These are phyloP conservation scores for Apiospora malaysiana DNA, from an alignment of 2,329 filamentous ascomycete species.

Conservation along the genomic window DNA sequence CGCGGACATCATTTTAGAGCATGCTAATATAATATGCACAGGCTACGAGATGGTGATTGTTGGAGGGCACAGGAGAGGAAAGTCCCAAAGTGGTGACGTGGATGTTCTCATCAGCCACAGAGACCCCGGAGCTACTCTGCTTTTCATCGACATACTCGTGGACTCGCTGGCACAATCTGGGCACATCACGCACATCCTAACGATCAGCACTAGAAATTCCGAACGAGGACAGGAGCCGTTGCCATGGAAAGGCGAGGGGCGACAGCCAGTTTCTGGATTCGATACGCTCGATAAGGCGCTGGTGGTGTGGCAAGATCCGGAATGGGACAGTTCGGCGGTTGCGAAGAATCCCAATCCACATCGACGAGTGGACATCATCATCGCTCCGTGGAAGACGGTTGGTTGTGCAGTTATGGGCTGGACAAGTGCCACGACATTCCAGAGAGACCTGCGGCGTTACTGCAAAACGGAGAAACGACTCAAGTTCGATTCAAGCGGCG, in stretches of 20 bases:
- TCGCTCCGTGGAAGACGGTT: slow-evolving; percentile 85
- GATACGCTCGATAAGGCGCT: slow-evolving; percentile 91
- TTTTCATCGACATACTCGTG: slow-evolving; percentile 77
- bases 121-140: slow-evolving; percentile 68
- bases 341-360: slow-evolving; percentile 75
- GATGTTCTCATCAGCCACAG: slow-evolving; percentile 85
- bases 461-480: slow-evolving; percentile 73
- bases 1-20: slow-evolving; percentile 63
- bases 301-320: slow-evolving; percentile 85
- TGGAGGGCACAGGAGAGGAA: slow-evolving; percentile 83
- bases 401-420: slow-evolving; percentile 90
- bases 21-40: slow-evolving; percentile 68
- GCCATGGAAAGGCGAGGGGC: slow-evolving; percentile 55
- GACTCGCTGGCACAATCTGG: slow-evolving; percentile 68
- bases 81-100: slow-evolving; percentile 76
- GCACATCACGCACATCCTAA: slow-evolving; percentile 83
- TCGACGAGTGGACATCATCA: slow-evolving; percentile 88
- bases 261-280: slow-evolving; percentile 66
- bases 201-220: slow-evolving; percentile 71
- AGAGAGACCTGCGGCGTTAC: slow-evolving; percentile 83
- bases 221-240: slow-evolving; percentile 71
- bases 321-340: slow-evolving; percentile 46
- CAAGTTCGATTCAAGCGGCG: slow-evolving; percentile 92
- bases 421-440: slow-evolving; percentile 88
- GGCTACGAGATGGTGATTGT: slow-evolving; percentile 68